Conservation (phyloP, 352 stramenopile species). For the Phytophthora fragariae region DNA sequence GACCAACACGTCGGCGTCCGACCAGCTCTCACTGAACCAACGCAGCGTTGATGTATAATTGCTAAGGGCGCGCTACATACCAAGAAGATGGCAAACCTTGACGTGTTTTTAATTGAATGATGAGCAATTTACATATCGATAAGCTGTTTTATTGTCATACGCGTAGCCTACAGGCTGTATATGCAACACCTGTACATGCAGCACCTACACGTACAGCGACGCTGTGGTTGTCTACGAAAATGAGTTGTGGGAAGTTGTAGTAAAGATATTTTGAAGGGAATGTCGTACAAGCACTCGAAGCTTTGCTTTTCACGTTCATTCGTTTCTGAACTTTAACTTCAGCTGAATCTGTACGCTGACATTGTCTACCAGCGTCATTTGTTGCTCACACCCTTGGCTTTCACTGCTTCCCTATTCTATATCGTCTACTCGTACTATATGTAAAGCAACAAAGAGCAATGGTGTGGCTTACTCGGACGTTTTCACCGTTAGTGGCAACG, state of each 20-base stretch:
- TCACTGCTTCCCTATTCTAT: conserved; percentile 40
- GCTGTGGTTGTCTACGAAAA: too few relatives aligned
- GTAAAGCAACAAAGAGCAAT: conserved; percentile 25
- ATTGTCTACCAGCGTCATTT: conserved; percentile 22
- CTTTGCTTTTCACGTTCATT: conserved; percentile 24
- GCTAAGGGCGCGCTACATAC: conserved; percentile 15
- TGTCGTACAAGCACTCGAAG: not conserved
- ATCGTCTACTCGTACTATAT: conserved; percentile 39
- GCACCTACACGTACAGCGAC: too few relatives aligned
- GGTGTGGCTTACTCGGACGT: conserved; percentile 31
- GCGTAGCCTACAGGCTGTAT: not conserved
- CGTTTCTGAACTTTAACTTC: conserved; percentile 37
- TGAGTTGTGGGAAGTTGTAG: not conserved
- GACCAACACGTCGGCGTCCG: conserved; percentile 41
- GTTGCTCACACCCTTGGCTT: conserved; percentile 16
- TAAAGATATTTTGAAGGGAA: not conserved
- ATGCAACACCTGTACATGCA: too few relatives aligned
- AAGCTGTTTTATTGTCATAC: not conserved
- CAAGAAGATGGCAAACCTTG: conserved; percentile 14
- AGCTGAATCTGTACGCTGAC: conserved; percentile 28
- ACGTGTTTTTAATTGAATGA: conserved; percentile 46
- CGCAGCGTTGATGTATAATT: conserved; percentile 81
- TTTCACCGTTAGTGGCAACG: conserved; percentile 64
- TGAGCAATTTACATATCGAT: conserved; percentile 28
- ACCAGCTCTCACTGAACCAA: conserved; percentile 79